Evolutionary conservation across 306 rosid species (phyloP).

Genomic region (Ormosia emarginata): DNA sequence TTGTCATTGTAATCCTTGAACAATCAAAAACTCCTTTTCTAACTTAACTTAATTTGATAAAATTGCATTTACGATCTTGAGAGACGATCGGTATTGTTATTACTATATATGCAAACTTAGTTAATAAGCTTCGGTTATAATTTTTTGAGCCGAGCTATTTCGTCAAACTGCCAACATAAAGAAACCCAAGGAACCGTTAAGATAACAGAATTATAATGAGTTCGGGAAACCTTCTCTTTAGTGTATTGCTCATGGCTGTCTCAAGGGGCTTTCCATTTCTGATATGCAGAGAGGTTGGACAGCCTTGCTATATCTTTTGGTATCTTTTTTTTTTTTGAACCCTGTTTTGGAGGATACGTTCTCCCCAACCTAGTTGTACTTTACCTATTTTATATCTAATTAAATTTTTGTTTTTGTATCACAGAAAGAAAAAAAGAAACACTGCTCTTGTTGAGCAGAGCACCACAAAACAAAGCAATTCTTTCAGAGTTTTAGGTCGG

Average conservation of each 20-base stretch:
- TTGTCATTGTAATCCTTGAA: no score
- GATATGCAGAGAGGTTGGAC: not conserved
- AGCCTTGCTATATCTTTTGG: not conserved
- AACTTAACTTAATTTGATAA: no score
- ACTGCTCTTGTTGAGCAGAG: not conserved
- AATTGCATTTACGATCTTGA: no score
- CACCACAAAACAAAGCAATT: not conserved
- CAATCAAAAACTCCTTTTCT: no score
- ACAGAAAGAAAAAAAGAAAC: not conserved
- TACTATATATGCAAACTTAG: no score
- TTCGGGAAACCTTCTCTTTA: not conserved
- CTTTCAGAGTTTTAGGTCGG: not conserved
- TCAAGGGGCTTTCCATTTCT: not conserved
- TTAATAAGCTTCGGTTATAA: no score
- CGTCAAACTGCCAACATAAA: slow-evolving; percentile 6
- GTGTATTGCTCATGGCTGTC: not conserved
- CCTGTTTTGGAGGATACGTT: not conserved
- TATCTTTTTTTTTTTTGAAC: not conserved
- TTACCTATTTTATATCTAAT: not conserved
- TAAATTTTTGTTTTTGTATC: not conserved
- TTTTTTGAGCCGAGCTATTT: no score
- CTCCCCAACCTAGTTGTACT: not conserved
- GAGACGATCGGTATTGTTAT: no score
- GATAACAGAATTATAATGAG: not conserved
- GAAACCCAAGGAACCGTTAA: not conserved